phyloP scores from a whole-genome alignment of 768 basidiomycete species.

The Leccinum olivaceopallidum region DNA sequence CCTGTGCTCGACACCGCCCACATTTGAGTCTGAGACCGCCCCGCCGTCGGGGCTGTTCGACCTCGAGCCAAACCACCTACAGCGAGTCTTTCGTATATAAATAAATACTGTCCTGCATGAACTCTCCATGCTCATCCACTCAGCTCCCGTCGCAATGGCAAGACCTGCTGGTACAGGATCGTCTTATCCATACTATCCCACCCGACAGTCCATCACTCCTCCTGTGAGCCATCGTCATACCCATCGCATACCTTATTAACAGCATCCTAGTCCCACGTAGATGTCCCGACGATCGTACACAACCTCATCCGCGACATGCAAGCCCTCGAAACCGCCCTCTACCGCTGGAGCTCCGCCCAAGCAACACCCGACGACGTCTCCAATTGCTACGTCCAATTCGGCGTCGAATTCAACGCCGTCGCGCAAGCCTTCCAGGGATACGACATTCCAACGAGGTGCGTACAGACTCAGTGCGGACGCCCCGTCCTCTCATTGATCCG shows the following conservation, averaged over 20 bases:
- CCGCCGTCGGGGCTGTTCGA: slow-evolving; percentile 3
- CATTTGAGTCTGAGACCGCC: background rate
- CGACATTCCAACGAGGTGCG: slow-evolving; percentile 77
- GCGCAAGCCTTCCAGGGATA: slow-evolving; percentile 73
- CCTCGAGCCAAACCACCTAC: background rate
- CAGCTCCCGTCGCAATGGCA: slow-evolving; percentile 5
- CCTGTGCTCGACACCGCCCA: slow-evolving; percentile 3
- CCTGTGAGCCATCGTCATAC: background rate
- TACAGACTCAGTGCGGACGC: slow-evolving; percentile 8
- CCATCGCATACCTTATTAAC: background rate
- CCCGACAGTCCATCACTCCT: background rate
- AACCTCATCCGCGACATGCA: slow-evolving; percentile 81
- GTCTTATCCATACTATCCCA: background rate
- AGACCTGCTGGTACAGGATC: slow-evolving; percentile 17
- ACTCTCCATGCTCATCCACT: background rate
- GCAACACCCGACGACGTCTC: slow-evolving; percentile 74
- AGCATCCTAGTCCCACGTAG: slow-evolving; percentile 21
- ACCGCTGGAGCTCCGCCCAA: slow-evolving; percentile 62
- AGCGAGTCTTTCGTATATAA: background rate
- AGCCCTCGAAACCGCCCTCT: slow-evolving; percentile 71
- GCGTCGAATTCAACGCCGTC: slow-evolving; percentile 84
- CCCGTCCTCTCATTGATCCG: background rate
- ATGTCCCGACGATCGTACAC: slow-evolving; percentile 63
- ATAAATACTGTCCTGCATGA: background rate
- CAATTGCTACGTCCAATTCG: slow-evolving; percentile 87